These are phyloP conservation scores for Pseudognaphalium luteoalbum DNA, from an alignment of 129 eudicot genomes.

Conservation along the genomic window DNA sequence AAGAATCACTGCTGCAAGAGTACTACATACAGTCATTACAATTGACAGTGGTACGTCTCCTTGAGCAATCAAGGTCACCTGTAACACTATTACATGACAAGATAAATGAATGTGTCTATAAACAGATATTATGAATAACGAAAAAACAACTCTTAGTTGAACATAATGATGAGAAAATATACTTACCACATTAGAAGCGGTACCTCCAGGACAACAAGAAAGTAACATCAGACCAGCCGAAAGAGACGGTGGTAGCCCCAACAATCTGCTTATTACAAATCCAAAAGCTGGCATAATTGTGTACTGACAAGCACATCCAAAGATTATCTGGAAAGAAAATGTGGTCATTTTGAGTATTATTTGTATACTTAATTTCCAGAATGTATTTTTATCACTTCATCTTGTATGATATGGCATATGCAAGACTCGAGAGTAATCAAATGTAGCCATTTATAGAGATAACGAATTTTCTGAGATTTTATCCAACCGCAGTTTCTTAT, in stretches of 20 bases:
- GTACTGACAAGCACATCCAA: slow-evolving; percentile 76
- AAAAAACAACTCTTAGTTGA: neutral
- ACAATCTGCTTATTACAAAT: slow-evolving; percentile 53
- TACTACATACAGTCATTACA: slow-evolving; percentile 75
- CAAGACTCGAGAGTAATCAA: neutral
- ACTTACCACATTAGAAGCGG: slow-evolving; percentile 95
- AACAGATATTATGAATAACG: neutral
- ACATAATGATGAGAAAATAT: slow-evolving; percentile 14
- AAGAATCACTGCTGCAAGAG: slow-evolving; percentile 79
- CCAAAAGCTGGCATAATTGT: slow-evolving; percentile 84
- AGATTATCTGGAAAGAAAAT: slow-evolving; percentile 51
- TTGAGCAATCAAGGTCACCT: slow-evolving; percentile 85
- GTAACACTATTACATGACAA: slow-evolving; percentile 55
- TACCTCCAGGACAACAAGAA: slow-evolving; percentile 93
- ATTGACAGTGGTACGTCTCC: slow-evolving; percentile 90
- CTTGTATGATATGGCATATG: neutral
- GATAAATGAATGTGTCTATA: slow-evolving; percentile 27
- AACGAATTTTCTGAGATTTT: neutral
- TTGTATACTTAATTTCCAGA: neutral
- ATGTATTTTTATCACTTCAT: slow-evolving; percentile 16
- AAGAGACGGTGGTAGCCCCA: slow-evolving; percentile 69
- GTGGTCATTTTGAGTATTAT: neutral
- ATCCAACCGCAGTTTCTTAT: neutral
- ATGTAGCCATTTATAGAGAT: slow-evolving; percentile 1
- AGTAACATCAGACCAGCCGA: slow-evolving; percentile 81